Evolutionary conservation across 192 early-diverging fungal species (phyloP).

Genomic region (Geranomyces variabilis): DNA sequence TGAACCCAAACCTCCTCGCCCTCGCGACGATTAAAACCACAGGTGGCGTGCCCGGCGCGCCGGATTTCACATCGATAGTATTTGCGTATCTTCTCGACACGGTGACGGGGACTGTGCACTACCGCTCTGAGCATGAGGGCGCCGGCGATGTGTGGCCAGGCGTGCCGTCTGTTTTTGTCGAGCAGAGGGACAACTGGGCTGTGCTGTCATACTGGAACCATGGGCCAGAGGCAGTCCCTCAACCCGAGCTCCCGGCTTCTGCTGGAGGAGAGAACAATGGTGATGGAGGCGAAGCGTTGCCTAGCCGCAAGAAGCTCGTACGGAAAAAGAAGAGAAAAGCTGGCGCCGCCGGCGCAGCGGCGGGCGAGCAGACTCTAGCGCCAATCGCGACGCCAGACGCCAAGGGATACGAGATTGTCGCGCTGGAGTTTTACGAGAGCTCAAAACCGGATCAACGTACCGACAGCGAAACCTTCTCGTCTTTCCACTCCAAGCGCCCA

Average conservation of each 20-base stretch:
- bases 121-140: conserved; percentile 66
- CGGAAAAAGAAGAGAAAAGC: conserved; percentile 28
- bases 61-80: conserved; percentile 43
- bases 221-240: conserved; percentile 45
- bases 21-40: conserved; percentile 63
- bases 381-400: conserved; percentile 39
- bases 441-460: conserved; percentile 66
- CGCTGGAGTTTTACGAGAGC: conserved; percentile 87
- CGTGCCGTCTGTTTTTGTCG: conserved; percentile 58
- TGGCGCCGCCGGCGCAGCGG: no score
- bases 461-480: conserved; percentile 72
- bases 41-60: neutral
- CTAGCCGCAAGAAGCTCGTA: conserved; percentile 9
- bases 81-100: conserved; percentile 84
- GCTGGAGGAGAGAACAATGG: neutral
- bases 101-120: conserved; percentile 82
- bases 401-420: conserved; percentile 79
- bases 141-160: conserved; percentile 34
- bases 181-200: conserved; percentile 86
- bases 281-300: no score
- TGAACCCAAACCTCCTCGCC: conserved; percentile 89
- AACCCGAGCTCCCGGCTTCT: conserved; percentile 12
- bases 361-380: no score
- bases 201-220: conserved; percentile 90
- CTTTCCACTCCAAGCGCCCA: conserved; percentile 69